Percentiles rank a stretch among this genome's conserved stretches.
Evolutionary conservation across 176 grass and related monocot genomes (phyloP).

Genomic region (Aegilops speltoides): DNA sequence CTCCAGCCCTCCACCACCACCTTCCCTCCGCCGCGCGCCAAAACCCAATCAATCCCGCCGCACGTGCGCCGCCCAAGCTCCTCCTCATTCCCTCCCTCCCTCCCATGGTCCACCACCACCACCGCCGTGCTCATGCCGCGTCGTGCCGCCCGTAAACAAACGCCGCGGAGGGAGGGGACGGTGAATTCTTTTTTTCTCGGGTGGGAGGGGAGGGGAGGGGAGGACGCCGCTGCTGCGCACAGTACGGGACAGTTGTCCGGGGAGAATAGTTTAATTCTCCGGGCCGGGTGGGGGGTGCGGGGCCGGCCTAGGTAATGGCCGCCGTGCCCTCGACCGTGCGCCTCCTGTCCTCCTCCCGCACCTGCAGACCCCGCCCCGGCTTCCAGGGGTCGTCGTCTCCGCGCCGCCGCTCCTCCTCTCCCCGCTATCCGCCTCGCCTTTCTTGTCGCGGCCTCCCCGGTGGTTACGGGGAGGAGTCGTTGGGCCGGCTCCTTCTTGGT

Average conservation of each 20-base stretch:
- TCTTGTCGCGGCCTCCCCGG: constrained; percentile 9
- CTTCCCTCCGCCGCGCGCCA: constrained; percentile 15
- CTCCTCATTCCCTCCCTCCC: not conserved
- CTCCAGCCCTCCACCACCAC: constrained; percentile 15
- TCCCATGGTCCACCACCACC: constrained; percentile 4
- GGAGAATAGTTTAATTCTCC: constrained; percentile 44
- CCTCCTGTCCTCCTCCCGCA: not conserved
- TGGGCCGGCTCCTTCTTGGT: not conserved
- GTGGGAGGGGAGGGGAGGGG: too few species aligned
- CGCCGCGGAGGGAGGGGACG: not conserved
- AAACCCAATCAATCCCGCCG: constrained; percentile 5
- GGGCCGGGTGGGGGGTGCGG: not conserved
- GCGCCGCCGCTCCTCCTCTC: constrained; percentile 5
- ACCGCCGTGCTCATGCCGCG: constrained; percentile 25
- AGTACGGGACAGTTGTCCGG: constrained; percentile 38
- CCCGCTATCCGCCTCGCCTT: not conserved
- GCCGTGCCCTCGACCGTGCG: constrained; percentile 31
- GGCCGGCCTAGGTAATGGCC: constrained; percentile 39
- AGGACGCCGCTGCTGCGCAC: not conserved
- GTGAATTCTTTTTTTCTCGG: not conserved
- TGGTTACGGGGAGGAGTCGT: constrained; percentile 31
- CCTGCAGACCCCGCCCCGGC: constrained; percentile 37
- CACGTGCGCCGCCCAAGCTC: constrained; percentile 36
- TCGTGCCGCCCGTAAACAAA: constrained; percentile 24
- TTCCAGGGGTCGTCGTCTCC: constrained; percentile 26